Evolutionary conservation across 2,329 filamentous ascomycete genomes (phyloP).

Genomic region (Phoma sp.): DNA sequence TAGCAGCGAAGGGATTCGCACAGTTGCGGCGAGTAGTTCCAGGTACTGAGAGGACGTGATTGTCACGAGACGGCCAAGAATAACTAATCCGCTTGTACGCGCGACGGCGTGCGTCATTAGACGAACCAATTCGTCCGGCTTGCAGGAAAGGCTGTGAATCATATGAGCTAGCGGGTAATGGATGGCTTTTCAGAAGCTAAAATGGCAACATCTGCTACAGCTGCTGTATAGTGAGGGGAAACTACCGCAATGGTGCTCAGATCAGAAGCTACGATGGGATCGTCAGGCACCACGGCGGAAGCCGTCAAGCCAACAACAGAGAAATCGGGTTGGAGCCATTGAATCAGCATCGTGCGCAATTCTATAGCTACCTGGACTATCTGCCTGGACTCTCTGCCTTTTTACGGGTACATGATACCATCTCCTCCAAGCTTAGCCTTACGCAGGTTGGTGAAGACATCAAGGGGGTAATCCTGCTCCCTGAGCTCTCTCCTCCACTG

Average conservation of each 20-base stretch:
- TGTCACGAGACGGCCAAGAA: constrained; percentile 2
- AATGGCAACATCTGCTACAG: neutral
- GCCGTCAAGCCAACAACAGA: neutral
- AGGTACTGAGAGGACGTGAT: too few species aligned
- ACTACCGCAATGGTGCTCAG: neutral
- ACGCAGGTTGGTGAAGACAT: constrained; percentile 42
- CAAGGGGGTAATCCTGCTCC: constrained; percentile 42
- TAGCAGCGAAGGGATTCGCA: neutral
- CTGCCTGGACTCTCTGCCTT: neutral
- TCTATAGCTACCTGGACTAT: neutral
- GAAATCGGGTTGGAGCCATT: neutral
- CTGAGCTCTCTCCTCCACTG: constrained; percentile 37
- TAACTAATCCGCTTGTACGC: neutral
- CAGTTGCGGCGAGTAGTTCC: constrained; percentile 1
- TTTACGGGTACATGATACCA: constrained; percentile 37
- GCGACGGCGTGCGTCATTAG: neutral
- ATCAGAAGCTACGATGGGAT: neutral
- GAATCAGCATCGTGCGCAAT: neutral
- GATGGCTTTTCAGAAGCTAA: constrained; percentile 1
- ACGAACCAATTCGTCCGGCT: neutral
- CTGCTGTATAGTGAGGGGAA: neutral
- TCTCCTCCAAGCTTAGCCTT: constrained; percentile 24
- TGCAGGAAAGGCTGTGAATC: neutral
- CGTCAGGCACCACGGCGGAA: neutral
- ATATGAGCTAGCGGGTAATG: neutral